Conservation (phyloP, 2,329 filamentous ascomycete genomes). For the Neonectria magnoliae region DNA sequence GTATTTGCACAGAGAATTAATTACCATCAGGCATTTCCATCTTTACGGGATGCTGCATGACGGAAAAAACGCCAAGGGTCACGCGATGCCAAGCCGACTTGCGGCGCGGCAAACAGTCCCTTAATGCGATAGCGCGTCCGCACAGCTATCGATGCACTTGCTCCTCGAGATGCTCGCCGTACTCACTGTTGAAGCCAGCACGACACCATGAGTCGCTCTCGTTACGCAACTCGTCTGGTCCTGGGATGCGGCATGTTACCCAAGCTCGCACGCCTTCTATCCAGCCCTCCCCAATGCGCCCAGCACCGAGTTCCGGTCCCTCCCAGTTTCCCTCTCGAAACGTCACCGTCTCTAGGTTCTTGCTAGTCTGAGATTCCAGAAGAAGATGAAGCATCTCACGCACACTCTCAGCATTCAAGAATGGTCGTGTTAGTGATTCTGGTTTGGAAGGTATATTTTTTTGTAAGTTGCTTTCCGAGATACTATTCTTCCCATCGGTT, state of each 20-base stretch:
- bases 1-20: background rate
- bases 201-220: background rate
- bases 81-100: slow-evolving; percentile 24
- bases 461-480: too few species aligned
- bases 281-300: background rate
- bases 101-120: background rate
- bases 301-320: too few species aligned
- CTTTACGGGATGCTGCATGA: background rate
- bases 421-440: background rate
- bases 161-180: background rate
- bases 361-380: background rate
- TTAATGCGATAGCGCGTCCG: background rate
- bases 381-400: slow-evolving; percentile 3
- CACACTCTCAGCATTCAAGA: background rate
- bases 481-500: background rate
- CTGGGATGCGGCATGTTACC: background rate
- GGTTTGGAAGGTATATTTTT: too few species aligned
- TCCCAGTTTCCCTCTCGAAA: slow-evolving; percentile 10
- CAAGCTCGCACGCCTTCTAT: background rate
- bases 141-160: background rate
- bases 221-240: background rate
- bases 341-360: background rate
- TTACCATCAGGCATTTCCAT: background rate
- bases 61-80: slow-evolving; percentile 19
- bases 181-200: too few species aligned